Conservation (phyloP, 2,329 filamentous ascomycete genomes). For the Phaeophleospora eucalypticola region DNA sequence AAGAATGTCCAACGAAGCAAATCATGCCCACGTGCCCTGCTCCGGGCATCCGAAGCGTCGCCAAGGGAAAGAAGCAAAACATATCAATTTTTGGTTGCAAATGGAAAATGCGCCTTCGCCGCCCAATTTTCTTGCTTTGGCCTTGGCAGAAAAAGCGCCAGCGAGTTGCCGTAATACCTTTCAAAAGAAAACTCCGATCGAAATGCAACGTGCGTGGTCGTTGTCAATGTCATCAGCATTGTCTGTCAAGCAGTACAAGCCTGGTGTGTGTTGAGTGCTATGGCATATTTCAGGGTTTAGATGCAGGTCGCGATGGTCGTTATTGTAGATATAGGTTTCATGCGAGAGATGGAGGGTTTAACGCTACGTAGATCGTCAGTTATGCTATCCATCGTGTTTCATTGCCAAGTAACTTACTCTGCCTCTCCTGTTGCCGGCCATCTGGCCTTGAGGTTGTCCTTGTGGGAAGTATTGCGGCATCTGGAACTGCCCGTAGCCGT, state of each 20-base stretch:
- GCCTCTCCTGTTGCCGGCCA: slow-evolving; percentile 18
- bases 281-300: not conserved
- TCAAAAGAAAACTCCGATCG: not conserved
- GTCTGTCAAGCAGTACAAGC: not conserved
- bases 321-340: slow-evolving; percentile 3
- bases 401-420: slow-evolving; percentile 12
- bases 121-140: not conserved
- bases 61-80: no score
- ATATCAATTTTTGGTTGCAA: no score
- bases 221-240: no score
- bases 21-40: not conserved
- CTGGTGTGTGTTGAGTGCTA: not conserved
- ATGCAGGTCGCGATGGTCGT: slow-evolving; percentile 2
- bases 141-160: not conserved
- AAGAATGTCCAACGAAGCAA: not conserved
- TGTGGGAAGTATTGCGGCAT: slow-evolving; percentile 23
- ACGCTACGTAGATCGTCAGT: slow-evolving; percentile 1
- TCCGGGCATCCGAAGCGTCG: no score
- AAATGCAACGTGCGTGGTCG: not conserved
- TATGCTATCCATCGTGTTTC: not conserved
- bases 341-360: not conserved
- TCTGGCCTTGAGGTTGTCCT: slow-evolving; percentile 14
- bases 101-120: no score
- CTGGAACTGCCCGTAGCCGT: slow-evolving; percentile 27
- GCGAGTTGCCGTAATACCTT: not conserved